A percentile compares a stretch with the other conserved stretches of the same genome.
Conservation (phyloP, 2,329 filamentous ascomycete genomes). For the Penicillium capsulatum region DNA sequence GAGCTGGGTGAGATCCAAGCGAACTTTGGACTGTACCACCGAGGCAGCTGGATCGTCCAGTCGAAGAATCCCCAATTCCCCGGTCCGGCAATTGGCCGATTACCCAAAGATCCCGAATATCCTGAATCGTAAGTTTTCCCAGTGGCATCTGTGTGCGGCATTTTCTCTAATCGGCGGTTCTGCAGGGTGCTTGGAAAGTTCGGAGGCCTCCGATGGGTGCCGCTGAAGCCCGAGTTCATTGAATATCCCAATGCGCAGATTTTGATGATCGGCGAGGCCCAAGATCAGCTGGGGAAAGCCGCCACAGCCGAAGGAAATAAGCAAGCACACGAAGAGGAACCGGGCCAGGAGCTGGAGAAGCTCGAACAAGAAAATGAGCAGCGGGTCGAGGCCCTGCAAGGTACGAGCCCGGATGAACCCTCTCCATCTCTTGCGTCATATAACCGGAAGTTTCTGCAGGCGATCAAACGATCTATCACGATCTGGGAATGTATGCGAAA, state of each 20-base stretch:
- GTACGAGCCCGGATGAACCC: conserved; percentile 30
- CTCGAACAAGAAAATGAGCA: conserved; percentile 70
- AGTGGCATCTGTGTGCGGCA: background rate
- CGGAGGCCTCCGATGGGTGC: conserved; percentile 66
- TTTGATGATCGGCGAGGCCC: conserved; percentile 64
- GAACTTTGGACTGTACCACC: conserved; percentile 65
- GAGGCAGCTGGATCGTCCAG: conserved; percentile 73
- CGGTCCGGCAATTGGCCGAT: conserved; percentile 58
- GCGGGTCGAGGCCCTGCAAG: conserved; percentile 58
- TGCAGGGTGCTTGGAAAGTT: conserved; percentile 67
- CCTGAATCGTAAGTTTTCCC: conserved; percentile 57
- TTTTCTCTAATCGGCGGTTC: background rate
- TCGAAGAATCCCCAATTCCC: conserved; percentile 73
- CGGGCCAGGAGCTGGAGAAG: conserved; percentile 67
- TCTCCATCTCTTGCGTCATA: conserved; percentile 1
- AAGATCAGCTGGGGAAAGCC: conserved; percentile 34
- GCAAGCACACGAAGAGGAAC: conserved; percentile 57
- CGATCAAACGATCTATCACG: conserved; percentile 58
- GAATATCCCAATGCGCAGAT: conserved; percentile 73
- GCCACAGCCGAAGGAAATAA: conserved; percentile 41
- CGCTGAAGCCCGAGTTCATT: conserved; percentile 67
- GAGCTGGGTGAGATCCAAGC: conserved; percentile 68
- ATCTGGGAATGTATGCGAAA: conserved; percentile 55
- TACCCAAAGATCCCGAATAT: conserved; percentile 65
- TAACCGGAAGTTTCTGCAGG: conserved; percentile 34